Evolutionary conservation across 108 stramenopile genomes (phyloP).

Genomic region (Skeletonema grethae): DNA sequence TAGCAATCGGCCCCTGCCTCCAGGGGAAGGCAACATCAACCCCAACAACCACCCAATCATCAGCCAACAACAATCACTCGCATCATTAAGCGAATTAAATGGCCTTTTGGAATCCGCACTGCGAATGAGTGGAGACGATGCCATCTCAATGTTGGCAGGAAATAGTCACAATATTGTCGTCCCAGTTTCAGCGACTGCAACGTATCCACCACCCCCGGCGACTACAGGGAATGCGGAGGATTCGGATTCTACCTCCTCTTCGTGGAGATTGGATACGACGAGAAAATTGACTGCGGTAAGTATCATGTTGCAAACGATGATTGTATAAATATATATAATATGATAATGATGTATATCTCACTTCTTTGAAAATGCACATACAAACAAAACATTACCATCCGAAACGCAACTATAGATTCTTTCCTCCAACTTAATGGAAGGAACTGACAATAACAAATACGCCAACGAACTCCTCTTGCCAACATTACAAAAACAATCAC

Average conservation of each 20-base stretch:
- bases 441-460: slow-evolving; percentile 1
- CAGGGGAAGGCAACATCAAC: background rate
- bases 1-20: background rate
- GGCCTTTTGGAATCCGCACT: slow-evolving; percentile 38
- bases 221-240: background rate
- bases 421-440: slow-evolving; percentile 1
- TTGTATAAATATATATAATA: too few species aligned
- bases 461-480: slow-evolving; percentile 20
- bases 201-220: background rate
- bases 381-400: background rate
- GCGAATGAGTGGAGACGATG: slow-evolving; percentile 27
- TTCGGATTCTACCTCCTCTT: slow-evolving; percentile 4
- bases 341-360: too few species aligned
- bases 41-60: background rate
- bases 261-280: slow-evolving; percentile 42
- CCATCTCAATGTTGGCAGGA: background rate
- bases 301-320: background rate
- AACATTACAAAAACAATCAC: slow-evolving; percentile 34
- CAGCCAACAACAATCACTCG: background rate
- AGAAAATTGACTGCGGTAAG: slow-evolving; percentile 41
- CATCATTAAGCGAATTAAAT: slow-evolving; percentile 35
- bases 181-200: background rate
- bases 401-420: slow-evolving; percentile 5
- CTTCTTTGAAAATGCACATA: background rate
- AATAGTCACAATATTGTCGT: background rate